Percentiles rank a stretch among this genome's conserved stretches.
Conservation (phyloP, 208 protist genomes). For the Trypanosoma conorhini region DNA sequence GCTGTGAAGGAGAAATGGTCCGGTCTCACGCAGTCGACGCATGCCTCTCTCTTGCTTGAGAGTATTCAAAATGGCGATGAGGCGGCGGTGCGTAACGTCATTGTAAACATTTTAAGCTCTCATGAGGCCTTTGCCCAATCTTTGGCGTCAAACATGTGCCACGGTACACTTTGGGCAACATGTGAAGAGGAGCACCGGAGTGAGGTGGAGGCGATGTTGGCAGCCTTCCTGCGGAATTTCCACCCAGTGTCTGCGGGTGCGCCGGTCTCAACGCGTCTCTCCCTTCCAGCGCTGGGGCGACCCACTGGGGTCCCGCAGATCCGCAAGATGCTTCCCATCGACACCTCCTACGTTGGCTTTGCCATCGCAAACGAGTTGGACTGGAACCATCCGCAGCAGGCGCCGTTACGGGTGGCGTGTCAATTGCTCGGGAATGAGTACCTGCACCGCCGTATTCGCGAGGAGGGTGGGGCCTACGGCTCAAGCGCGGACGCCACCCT, state of each 20-base stretch:
- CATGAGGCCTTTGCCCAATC: conserved; percentile 41
- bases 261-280: conserved; percentile 12
- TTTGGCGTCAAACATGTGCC: conserved; percentile 49
- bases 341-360: conserved; percentile 81
- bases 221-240: conserved; percentile 46
- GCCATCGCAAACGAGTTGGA: conserved; percentile 63
- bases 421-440: conserved; percentile 83
- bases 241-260: conserved; percentile 8
- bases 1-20: conserved; percentile 71
- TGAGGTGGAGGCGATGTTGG: conserved; percentile 58
- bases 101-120: conserved; percentile 43
- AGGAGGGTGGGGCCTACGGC: conserved; percentile 93
- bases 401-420: conserved; percentile 71
- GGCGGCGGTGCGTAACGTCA: conserved; percentile 13
- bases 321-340: conserved; percentile 64
- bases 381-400: conserved; percentile 66
- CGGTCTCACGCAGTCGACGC: conserved; percentile 67
- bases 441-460: conserved; percentile 87
- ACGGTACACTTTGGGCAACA: conserved; percentile 76
- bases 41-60: conserved; percentile 69
- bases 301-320: conserved; percentile 23
- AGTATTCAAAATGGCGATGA: conserved; percentile 60
- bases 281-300: conserved; percentile 2
- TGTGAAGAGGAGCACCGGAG: conserved; percentile 64
- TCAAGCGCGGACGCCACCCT: conserved; percentile 60